Evolutionary conservation across 768 basidiomycete species (phyloP), one percentile per base, ranked within the genome.

Genomic region (Phallus indusiatus): DNA sequence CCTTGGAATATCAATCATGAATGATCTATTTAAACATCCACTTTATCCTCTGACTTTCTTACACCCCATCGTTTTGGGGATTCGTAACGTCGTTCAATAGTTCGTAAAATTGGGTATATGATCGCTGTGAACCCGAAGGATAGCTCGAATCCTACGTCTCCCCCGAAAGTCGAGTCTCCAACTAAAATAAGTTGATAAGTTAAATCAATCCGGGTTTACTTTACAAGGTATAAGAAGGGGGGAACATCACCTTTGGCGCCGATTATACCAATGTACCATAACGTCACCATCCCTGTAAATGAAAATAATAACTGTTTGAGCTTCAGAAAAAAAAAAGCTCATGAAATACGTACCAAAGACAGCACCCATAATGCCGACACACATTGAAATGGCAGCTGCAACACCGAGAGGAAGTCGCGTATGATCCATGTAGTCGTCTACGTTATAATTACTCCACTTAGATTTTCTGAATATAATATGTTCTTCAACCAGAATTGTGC

Each of bases 401-500:
- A 71, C 54, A 8, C 76, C 76, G 17, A 73, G 42, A 2, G 76
- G 77, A 9, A 77, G 67, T 11, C 63, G 59, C 42, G 55, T 56
- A 46, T 63, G 55, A 59, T 69, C 70, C 69, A 72, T 70, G 56
- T 70, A 69, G 35, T 68, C 68, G 37, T 69, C 71, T 18, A 72
- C 68, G 64, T 74, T 65, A 67, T 77, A 79, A 49, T 66, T 66
- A 16, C 62, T 60, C 56, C 61, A 70, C 17, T 66, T 60, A 47
- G 71, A 72, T 21, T 64, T 60, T 34, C 77, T 72, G 76, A 81
- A 79, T 66, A 80, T 70, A 62, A 76, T 74, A 69, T 81, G 78
- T 67, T 80, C 79, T 63, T 76, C 72, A n/a, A 77, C 64, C 35
- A 80, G 70, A 63, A 80, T 74, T 42, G 69, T 68, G 61, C 70